Evolutionary conservation across 2,329 filamentous ascomycete species (phyloP).

Genomic region (Bipolaris gigantea): DNA sequence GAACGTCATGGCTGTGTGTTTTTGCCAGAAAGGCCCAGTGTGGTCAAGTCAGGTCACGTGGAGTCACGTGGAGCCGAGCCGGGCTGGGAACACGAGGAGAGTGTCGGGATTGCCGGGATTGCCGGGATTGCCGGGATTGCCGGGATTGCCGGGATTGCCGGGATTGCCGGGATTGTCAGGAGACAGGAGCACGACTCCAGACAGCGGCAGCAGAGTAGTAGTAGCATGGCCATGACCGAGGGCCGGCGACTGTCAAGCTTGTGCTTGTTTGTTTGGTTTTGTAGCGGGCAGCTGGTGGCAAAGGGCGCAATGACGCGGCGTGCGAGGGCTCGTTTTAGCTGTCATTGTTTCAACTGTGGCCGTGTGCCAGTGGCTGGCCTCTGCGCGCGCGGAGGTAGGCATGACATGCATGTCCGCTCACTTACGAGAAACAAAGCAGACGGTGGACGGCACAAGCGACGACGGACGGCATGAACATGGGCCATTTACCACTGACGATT

Average conservation of each 20-base stretch:
- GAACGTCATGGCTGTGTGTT: constrained; percentile 10
- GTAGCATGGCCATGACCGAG: neutral
- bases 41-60: constrained; percentile 1
- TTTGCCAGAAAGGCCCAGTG: neutral
- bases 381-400: constrained; percentile 8
- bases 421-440: constrained; percentile 13
- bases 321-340: constrained; percentile 15
- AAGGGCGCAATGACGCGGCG: constrained; percentile 11
- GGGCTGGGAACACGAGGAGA: neutral
- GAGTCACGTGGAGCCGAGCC: neutral
- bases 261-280: constrained; percentile 8
- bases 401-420: constrained; percentile 6
- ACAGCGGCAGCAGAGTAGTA: neutral
- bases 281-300: constrained; percentile 1
- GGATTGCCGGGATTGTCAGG: neutral
- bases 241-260: constrained; percentile 1
- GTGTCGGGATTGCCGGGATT: constrained; percentile 1
- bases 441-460: neutral
- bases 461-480: neutral
- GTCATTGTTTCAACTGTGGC: constrained; percentile 21
- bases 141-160: constrained; percentile 1
- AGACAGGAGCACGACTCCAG: neutral
- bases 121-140: neutral
- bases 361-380: constrained; percentile 7
- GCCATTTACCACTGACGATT: neutral